These are phyloP conservation scores for Fusarium sarcochroum DNA, from an alignment of 2,329 filamentous ascomycete species.

Conservation along the genomic window DNA sequence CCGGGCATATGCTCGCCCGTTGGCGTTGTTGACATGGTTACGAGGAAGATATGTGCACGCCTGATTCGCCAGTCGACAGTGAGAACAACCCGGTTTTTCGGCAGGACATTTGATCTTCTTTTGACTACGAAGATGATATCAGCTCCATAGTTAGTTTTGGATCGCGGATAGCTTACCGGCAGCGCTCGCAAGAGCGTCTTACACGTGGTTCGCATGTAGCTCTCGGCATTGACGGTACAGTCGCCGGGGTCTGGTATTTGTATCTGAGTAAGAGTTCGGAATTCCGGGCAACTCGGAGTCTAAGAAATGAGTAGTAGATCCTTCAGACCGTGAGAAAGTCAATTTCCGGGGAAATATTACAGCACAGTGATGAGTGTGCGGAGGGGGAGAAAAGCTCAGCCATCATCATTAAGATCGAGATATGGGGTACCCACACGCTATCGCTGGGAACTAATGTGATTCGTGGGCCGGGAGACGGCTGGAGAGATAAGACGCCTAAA, in stretches of 20 bases:
- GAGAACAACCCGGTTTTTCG: conserved; percentile 44
- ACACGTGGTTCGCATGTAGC: conserved; percentile 27
- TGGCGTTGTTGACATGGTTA: conserved; percentile 8
- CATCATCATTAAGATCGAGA: not conserved
- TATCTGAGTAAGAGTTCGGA: not conserved
- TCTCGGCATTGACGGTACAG: conserved; percentile 13
- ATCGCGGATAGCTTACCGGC: conserved; percentile 29
- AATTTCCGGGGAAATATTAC: conserved; percentile 11
- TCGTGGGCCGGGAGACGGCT: not conserved
- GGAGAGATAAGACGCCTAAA: conserved; percentile 10
- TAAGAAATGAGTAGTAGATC: not conserved
- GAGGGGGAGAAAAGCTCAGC: conserved; percentile 9
- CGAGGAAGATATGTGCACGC: conserved; percentile 42
- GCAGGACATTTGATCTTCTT: conserved; percentile 48
- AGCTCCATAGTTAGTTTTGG: not conserved
- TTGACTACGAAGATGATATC: conserved; percentile 11
- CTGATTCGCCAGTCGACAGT: conserved; percentile 37
- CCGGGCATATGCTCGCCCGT: not conserved
- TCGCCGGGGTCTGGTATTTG: not conserved
- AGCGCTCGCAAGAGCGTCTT: conserved; percentile 45
- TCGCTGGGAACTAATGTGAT: not conserved
- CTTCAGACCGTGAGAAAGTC: too few relatives aligned
- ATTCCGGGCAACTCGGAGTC: conserved; percentile 6
- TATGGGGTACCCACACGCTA: not conserved
- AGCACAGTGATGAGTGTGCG: not conserved